phyloP scores from a whole-genome alignment of 805 yeast species.

The Cyberlindnera meyerae region DNA sequence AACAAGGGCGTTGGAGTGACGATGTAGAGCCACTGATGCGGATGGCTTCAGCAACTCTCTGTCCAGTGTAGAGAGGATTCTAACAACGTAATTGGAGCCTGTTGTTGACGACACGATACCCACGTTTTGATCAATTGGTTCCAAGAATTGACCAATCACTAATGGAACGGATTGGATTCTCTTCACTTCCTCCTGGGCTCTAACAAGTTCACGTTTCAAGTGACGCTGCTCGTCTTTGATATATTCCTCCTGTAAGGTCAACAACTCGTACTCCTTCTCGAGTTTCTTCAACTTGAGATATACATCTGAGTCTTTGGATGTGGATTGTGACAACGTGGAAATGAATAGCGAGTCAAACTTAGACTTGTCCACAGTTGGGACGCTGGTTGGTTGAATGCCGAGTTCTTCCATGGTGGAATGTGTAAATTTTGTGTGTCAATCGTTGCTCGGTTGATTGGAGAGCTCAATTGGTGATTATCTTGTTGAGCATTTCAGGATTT shows the following conservation, averaged over 20 bases:
- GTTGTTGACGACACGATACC: slow-evolving; percentile 98
- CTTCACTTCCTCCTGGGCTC: slow-evolving; percentile 98
- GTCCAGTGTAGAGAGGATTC: slow-evolving; percentile 90
- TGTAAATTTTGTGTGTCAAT: too few relatives aligned
- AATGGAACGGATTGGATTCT: slow-evolving; percentile 96
- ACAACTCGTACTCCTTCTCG: slow-evolving; percentile 83
- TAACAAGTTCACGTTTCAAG: slow-evolving; percentile 84
- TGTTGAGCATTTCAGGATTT: too few relatives aligned
- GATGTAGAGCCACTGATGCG: slow-evolving; percentile 93
- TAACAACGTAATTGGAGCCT: slow-evolving; percentile 94
- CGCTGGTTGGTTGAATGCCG: slow-evolving; percentile 40
- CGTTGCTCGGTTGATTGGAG: too few relatives aligned
- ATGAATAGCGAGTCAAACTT: slow-evolving; percentile 26
- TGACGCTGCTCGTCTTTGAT: slow-evolving; percentile 98
- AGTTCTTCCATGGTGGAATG: slow-evolving; percentile 67
- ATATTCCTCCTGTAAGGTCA: slow-evolving; percentile 88
- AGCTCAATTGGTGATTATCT: too few relatives aligned
- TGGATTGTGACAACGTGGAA: slow-evolving; percentile 14
- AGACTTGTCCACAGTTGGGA: slow-evolving; percentile 30
- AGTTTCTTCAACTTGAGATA: slow-evolving; percentile 81
- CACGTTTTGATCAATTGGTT: slow-evolving; percentile 93
- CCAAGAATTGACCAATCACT: slow-evolving; percentile 96
- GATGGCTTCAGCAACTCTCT: slow-evolving; percentile 92
- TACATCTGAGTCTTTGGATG: slow-evolving; percentile 43
- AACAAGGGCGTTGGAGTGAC: slow-evolving; percentile 96